These are phyloP conservation scores for Rhodomyrtus psidioides DNA, from an alignment of 441 rosid species.

Conservation along the genomic window DNA sequence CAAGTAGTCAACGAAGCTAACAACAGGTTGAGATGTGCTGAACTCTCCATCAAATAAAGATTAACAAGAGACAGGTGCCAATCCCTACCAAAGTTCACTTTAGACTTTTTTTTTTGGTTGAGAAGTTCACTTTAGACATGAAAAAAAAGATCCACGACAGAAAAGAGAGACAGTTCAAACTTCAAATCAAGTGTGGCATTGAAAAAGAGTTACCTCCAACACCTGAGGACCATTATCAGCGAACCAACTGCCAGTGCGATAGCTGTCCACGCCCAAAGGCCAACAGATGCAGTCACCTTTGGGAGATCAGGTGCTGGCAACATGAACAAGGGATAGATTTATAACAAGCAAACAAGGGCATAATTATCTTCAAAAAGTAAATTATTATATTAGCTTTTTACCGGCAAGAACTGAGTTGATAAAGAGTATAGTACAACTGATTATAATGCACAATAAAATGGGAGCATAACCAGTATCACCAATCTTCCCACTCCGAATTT, in stretches of 20 bases:
- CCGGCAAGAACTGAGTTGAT: conserved; percentile 67
- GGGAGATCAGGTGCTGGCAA: conserved; percentile 67
- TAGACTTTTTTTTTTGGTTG: background rate
- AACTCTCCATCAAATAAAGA: background rate
- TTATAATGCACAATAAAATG: conserved; percentile 39
- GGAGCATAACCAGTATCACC: conserved; percentile 69
- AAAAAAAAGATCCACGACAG: background rate
- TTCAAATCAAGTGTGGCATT: background rate
- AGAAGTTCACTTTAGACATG: background rate
- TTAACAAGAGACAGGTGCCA: background rate
- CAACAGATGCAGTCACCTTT: conserved; percentile 74
- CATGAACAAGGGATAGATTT: conserved; percentile 21
- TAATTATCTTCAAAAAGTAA: background rate
- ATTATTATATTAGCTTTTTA: conserved; percentile 17
- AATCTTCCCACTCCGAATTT: conserved; percentile 41
- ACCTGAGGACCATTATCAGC: conserved; percentile 54
- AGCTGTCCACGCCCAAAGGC: conserved; percentile 75
- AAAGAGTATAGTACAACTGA: conserved; percentile 48
- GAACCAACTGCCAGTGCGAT: conserved; percentile 54
- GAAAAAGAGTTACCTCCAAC: conserved; percentile 54
- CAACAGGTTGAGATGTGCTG: background rate
- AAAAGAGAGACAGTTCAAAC: conserved; percentile 3
- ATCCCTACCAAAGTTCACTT: background rate
- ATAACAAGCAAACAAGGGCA: background rate
- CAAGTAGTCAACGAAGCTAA: background rate